A percentile compares a stretch with the other conserved stretches of the same genome.
Conservation (phyloP, 2,329 filamentous ascomycete genomes). For the Arthrobotrys pseudoclavata region DNA sequence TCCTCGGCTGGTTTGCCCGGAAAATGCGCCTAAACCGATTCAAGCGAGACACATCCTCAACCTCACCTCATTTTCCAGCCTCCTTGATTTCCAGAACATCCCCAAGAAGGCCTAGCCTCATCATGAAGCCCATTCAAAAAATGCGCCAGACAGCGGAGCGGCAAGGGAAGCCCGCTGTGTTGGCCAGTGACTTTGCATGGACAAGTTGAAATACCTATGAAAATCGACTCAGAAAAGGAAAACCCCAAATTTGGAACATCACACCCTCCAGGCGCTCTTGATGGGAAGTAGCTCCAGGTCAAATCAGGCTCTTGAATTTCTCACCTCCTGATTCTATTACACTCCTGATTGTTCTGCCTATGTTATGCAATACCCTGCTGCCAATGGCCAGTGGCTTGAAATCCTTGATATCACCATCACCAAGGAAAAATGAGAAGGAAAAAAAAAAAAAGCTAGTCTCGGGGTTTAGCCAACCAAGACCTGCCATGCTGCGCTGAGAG, state of each 20-base stretch:
- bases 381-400: conserved; percentile 27
- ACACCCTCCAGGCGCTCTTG: background rate
- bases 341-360: conserved; percentile 17
- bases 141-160: conserved; percentile 35
- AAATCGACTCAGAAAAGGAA: background rate
- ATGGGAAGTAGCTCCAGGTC: background rate
- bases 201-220: conserved; percentile 1
- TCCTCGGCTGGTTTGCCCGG: conserved; percentile 41
- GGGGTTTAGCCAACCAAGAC: conserved; percentile 43
- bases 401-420: conserved; percentile 6
- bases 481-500: conserved; percentile 29
- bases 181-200: conserved; percentile 4
- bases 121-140: background rate
- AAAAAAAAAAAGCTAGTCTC: conserved; percentile 12
- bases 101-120: conserved; percentile 11
- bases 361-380: conserved; percentile 9
- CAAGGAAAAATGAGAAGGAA: background rate
- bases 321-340: conserved; percentile 23
- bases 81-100: conserved; percentile 24
- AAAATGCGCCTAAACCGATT: conserved; percentile 12
- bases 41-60: conserved; percentile 18
- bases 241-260: conserved; percentile 31
- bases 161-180: conserved; percentile 8
- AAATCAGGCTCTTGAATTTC: conserved; percentile 19
- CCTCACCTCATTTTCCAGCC: conserved; percentile 24